A percentile compares a stretch with the other conserved stretches of the same genome.
These are phyloP conservation scores for Elongisporangium undulatum DNA, from an alignment of 352 stramenopile species.

Conservation along the genomic window DNA sequence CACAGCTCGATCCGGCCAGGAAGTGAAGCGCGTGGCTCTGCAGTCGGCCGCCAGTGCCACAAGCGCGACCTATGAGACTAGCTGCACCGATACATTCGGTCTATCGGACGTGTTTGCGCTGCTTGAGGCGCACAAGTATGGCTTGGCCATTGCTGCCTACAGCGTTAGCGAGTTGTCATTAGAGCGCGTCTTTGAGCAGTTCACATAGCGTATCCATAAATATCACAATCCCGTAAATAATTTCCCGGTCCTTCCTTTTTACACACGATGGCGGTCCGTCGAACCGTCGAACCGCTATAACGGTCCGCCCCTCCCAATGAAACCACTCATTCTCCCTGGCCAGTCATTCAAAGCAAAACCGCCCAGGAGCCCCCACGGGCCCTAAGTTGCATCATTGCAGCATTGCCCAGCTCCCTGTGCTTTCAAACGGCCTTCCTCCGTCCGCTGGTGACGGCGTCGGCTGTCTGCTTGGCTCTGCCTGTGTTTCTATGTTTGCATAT, in stretches of 20 bases:
- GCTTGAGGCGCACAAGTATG: constrained; percentile 72
- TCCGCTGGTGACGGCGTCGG: too few relatives aligned
- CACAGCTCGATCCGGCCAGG: constrained; percentile 31
- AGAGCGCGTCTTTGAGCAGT: constrained; percentile 93
- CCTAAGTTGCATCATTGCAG: not conserved
- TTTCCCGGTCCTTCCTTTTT: too few relatives aligned
- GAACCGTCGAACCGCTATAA: not conserved
- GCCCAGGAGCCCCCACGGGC: not conserved
- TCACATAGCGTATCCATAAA: constrained; percentile 38
- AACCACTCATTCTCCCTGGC: not conserved
- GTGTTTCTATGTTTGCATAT: too few relatives aligned
- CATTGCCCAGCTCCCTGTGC: not conserved
- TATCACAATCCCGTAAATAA: constrained; percentile 5
- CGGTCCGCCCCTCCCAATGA: not conserved
- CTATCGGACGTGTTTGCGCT: constrained; percentile 73
- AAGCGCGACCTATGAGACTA: constrained; percentile 64
- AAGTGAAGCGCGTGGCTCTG: constrained; percentile 37
- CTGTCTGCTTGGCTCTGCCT: too few relatives aligned
- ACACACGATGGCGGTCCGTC: not conserved
- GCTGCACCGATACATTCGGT: constrained; percentile 54
- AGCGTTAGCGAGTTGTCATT: constrained; percentile 90
- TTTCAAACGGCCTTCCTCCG: not conserved
- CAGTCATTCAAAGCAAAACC: not conserved
- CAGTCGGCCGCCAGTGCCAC: constrained; percentile 49
- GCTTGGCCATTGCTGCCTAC: constrained; percentile 84